Conservation (phyloP, 345 rosid genomes). For the Garcia nutans region DNA sequence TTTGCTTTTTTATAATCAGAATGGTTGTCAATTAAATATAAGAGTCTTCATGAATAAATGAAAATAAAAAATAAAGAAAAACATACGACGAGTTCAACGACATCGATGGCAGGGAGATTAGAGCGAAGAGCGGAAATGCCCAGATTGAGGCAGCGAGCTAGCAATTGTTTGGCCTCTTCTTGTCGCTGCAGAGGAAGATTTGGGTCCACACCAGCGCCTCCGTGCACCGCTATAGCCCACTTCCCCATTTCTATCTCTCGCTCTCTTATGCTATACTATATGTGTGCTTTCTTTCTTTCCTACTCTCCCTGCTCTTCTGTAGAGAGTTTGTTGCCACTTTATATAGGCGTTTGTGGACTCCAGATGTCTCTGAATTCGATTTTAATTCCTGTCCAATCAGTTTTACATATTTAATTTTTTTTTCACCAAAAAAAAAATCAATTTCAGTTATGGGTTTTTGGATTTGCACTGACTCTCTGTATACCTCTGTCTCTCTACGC, state of each 20-base stretch:
- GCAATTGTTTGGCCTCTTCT: conserved; percentile 80
- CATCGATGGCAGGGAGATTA: conserved; percentile 74
- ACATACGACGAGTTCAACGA: conserved; percentile 87
- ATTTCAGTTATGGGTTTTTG: neutral
- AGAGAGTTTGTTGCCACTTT: neutral
- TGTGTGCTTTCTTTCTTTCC: no score
- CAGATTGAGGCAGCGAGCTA: conserved; percentile 79
- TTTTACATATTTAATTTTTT: neutral
- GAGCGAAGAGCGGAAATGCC: conserved; percentile 87
- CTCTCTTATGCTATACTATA: neutral
- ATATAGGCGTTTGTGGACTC: conserved; percentile 20
- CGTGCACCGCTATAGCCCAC: conserved; percentile 98
- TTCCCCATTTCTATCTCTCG: conserved; percentile 45
- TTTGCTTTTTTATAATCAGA: no score
- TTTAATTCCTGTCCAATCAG: neutral
- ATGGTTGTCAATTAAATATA: no score
- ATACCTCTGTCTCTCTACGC: neutral
- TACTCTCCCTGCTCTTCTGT: neutral
- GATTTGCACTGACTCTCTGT: no score
- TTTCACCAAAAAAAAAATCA: neutral
- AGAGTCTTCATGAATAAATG: no score
- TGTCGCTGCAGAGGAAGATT: conserved; percentile 78
- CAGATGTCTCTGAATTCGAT: neutral
- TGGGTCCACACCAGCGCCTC: conserved; percentile 99
- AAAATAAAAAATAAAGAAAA: neutral